These are phyloP conservation scores for Epichloe sibirici DNA, from an alignment of 2,329 filamentous ascomycete species.

Conservation along the genomic window DNA sequence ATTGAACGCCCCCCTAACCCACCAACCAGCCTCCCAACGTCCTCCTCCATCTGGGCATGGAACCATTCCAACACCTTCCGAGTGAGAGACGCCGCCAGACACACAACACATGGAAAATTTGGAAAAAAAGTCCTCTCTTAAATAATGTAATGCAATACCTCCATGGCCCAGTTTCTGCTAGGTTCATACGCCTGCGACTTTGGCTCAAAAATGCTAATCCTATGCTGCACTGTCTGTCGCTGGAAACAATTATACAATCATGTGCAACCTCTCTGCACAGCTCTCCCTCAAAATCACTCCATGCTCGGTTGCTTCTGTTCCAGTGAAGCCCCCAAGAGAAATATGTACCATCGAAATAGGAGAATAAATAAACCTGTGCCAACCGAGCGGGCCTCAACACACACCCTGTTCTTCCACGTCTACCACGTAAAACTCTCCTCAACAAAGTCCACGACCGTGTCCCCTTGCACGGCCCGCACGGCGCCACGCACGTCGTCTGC, in stretches of 20 bases:
- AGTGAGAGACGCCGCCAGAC: too few species aligned
- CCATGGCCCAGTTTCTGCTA: not conserved
- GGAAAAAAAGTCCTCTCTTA: too few species aligned
- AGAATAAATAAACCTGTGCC: constrained; percentile 1
- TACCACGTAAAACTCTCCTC: constrained; percentile 67
- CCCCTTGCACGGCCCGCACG: constrained; percentile 50
- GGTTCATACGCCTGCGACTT: not conserved
- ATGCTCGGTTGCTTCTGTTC: not conserved
- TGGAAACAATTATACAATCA: not conserved
- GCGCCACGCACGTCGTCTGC: constrained; percentile 64
- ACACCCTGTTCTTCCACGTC: constrained; percentile 7
- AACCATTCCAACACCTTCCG: too few species aligned
- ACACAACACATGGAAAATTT: too few species aligned
- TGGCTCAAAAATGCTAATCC: not conserved
- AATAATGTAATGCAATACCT: not conserved
- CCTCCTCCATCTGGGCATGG: too few species aligned
- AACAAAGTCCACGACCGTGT: constrained; percentile 57
- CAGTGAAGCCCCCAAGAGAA: not conserved
- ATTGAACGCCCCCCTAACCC: too few species aligned
- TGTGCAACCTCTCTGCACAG: constrained; percentile 4
- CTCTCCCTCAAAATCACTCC: not conserved
- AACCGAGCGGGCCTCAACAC: too few species aligned
- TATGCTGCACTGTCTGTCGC: not conserved
- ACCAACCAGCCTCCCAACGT: too few species aligned
- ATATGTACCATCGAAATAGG: not conserved